These are phyloP conservation scores for Xylaria longipes DNA, from an alignment of 495 filamentous ascomycete species.

Conservation along the genomic window DNA sequence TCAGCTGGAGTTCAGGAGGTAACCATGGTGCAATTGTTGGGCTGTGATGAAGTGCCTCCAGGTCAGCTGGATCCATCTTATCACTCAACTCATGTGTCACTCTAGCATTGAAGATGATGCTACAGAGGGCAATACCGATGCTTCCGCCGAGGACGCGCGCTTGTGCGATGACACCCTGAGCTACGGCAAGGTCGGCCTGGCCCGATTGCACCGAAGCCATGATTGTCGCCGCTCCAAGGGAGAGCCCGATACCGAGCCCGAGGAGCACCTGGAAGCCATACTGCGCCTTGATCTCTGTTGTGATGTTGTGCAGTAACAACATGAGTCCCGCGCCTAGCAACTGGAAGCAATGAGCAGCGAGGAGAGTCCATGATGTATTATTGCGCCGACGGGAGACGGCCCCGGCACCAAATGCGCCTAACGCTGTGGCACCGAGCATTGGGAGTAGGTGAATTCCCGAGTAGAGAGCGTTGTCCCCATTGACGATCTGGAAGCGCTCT, in stretches of 20 bases:
- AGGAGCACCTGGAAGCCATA: constrained; percentile 62
- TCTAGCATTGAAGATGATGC: constrained; percentile 50
- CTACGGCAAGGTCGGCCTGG: constrained; percentile 56
- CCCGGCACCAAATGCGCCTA: constrained; percentile 59
- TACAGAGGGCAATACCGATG: constrained; percentile 58
- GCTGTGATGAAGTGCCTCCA: constrained; percentile 39
- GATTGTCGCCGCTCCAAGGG: constrained; percentile 57
- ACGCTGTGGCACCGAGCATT: constrained; percentile 56
- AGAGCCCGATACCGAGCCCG: constrained; percentile 61
- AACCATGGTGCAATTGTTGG: constrained; percentile 33
- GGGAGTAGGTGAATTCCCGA: constrained; percentile 67
- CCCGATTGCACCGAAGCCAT: constrained; percentile 57
- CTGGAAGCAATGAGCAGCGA: constrained; percentile 57
- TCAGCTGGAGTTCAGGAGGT: constrained; percentile 29
- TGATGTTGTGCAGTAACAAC: constrained; percentile 41
- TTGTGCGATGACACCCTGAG: constrained; percentile 62
- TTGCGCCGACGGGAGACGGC: constrained; percentile 52
- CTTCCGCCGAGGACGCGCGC: constrained; percentile 63
- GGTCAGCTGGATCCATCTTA: constrained; percentile 34
- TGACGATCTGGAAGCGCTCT: constrained; percentile 65
- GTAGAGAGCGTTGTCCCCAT: constrained; percentile 51
- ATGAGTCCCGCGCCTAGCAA: constrained; percentile 59
- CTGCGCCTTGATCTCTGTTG: constrained; percentile 41
- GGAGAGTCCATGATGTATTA: constrained; percentile 57
- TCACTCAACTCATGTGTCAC: constrained; percentile 30